These are phyloP conservation scores for Diaporthe citrichinensis DNA, from an alignment of 2,329 filamentous ascomycete species.

Conservation along the genomic window DNA sequence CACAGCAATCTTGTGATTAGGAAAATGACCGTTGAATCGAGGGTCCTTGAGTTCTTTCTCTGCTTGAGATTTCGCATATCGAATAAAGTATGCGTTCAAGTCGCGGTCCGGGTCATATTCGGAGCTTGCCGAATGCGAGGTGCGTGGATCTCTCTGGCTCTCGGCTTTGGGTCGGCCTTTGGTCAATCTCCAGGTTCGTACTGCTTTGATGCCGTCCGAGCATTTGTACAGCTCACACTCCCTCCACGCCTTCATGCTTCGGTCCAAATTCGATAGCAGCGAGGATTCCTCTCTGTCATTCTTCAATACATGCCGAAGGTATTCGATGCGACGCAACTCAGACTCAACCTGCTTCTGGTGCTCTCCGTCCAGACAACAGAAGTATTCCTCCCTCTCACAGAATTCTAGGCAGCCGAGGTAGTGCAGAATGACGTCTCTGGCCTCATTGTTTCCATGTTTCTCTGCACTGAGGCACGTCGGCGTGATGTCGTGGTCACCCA, in stretches of 20 bases:
- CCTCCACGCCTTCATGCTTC: background rate
- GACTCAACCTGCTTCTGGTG: background rate
- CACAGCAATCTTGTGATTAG: background rate
- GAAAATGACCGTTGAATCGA: background rate
- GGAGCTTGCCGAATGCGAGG: background rate
- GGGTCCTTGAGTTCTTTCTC: background rate
- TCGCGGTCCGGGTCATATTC: background rate
- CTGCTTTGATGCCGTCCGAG: background rate
- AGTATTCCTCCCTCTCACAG: background rate
- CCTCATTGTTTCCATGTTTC: background rate
- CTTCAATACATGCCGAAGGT: background rate
- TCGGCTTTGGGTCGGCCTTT: no score
- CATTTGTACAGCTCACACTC: background rate
- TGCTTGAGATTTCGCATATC: background rate
- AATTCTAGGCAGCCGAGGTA: slow-evolving; percentile 24
- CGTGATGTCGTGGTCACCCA: background rate
- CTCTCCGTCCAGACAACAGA: background rate
- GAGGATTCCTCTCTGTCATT: background rate
- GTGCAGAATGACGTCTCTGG: background rate
- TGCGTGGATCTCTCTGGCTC: background rate
- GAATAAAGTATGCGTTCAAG: background rate
- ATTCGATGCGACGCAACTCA: background rate
- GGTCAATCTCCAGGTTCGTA: background rate
- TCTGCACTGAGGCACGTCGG: background rate
- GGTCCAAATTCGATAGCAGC: background rate